These are phyloP conservation scores for Epichloe gansuensis DNA, from an alignment of 2,329 filamentous ascomycete genomes.

Conservation along the genomic window DNA sequence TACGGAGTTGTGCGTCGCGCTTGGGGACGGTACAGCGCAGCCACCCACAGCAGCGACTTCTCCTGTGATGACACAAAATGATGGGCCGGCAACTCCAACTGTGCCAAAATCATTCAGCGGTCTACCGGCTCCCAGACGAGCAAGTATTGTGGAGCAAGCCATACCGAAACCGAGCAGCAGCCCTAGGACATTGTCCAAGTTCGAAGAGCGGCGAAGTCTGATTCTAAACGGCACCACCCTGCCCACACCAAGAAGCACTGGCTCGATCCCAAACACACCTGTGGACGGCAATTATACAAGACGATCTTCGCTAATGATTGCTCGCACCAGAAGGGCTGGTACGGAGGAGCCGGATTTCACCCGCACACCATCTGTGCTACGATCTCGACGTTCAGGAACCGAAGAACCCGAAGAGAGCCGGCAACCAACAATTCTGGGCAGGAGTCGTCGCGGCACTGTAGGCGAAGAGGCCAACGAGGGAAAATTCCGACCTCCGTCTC, in stretches of 20 bases:
- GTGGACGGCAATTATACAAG: slow-evolving; percentile 26
- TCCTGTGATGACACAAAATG: slow-evolving; percentile 11
- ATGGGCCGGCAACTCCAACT: slow-evolving; percentile 30
- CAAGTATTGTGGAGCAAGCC: slow-evolving; percentile 28
- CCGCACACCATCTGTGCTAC: slow-evolving; percentile 35
- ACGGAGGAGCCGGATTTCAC: slow-evolving; percentile 39
- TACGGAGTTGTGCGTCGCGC: slow-evolving; percentile 79
- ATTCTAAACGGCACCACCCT: slow-evolving; percentile 32
- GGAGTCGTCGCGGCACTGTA: slow-evolving; percentile 32
- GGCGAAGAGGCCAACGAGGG: slow-evolving; percentile 36
- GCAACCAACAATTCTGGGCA: slow-evolving; percentile 29
- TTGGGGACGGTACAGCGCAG: slow-evolving; percentile 40
- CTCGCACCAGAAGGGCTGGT: slow-evolving; percentile 32
- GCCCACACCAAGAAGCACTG: slow-evolving; percentile 30
- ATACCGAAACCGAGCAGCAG: slow-evolving; percentile 27
- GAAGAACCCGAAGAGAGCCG: slow-evolving; percentile 36
- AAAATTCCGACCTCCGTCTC: slow-evolving; percentile 43
- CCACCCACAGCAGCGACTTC: slow-evolving; percentile 6
- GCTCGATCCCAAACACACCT: slow-evolving; percentile 27
- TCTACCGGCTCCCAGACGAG: slow-evolving; percentile 25
- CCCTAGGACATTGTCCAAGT: slow-evolving; percentile 35
- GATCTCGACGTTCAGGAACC: slow-evolving; percentile 31
- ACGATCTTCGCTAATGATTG: slow-evolving; percentile 39
- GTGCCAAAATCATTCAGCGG: slow-evolving; percentile 27
- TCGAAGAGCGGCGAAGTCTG: slow-evolving; percentile 40